Evolutionary conservation across 192 early-diverging fungal genomes (phyloP), one percentile per base, ranked within the genome.

Genomic region (Gorgonomyces haynaldii): DNA sequence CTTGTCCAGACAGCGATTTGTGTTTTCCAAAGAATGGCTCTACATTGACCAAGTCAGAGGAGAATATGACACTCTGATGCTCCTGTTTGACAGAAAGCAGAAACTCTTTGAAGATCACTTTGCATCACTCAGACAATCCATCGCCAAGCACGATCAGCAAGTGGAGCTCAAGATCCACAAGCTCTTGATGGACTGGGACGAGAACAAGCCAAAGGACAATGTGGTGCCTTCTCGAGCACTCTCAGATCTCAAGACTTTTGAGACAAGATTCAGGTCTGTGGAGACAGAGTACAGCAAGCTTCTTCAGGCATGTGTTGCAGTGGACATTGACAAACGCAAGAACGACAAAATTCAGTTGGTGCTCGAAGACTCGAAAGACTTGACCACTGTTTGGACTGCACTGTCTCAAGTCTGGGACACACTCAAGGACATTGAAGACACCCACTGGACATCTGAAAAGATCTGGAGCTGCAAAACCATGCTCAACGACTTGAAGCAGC

Each of bases 11-110:
- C 92, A 94, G 63, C 72, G 95, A 32, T 99, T 76, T 69, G 82
- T 86, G 60, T 96, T 94, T 62, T 88, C 91, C n/a, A 59, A 50
- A 26, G 91, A 98, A 57, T 98, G 95, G 93, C 58, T 97, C 32
- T 87, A 92, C 59, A 69, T 87, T 26, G 96, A 96, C 42, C 88
- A 96, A 52, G 73, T 97, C 12, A 91, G 91, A 32, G 91, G 93
- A 56, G 96, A 97, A 64, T 96, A 93, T 90, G 86, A 83, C 57
- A 85, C 93, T 2, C 93, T 98, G 45, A 90, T 85, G 57, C 86
- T 96, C 67, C 95, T 99, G 45, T 57, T 97, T 27, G 69, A 67
- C 40, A 75, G 84, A 58, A 96, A 97, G 78, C 84, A 86, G 56
- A 81, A 81, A 42, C 74, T 81, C 31, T 94, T 99, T 52, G 85